Percentiles rank a stretch among this genome's conserved stretches.
Conservation (phyloP, 768 basidiomycete genomes). For the Tulasnella sp. region DNA sequence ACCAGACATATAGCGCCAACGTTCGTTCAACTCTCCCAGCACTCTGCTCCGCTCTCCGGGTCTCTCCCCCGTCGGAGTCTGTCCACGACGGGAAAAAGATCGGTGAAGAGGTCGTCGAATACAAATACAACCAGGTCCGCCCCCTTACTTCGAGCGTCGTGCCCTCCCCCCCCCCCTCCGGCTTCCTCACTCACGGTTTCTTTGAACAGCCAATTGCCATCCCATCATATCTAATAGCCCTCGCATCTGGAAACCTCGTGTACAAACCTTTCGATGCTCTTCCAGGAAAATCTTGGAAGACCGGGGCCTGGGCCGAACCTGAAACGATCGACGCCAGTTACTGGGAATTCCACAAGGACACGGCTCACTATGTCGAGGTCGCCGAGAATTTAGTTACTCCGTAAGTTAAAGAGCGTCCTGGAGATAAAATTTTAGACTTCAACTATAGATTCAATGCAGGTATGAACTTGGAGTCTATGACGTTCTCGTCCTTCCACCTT, state of each 20-base stretch:
- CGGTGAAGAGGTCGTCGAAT: conserved; percentile 65
- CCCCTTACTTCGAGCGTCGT: not conserved
- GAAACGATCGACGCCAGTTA: conserved; percentile 65
- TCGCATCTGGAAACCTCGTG: conserved; percentile 74
- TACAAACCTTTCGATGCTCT: conserved; percentile 52
- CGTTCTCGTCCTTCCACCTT: conserved; percentile 77
- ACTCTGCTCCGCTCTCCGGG: conserved; percentile 73
- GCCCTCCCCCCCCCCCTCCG: not conserved
- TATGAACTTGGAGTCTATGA: conserved; percentile 89
- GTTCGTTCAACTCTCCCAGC: conserved; percentile 76
- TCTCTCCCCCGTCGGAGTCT: conserved; percentile 64
- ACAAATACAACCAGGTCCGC: conserved; percentile 68
- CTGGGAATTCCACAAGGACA: conserved; percentile 87
- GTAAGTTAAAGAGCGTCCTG: not conserved
- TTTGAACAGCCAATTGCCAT: conserved; percentile 63
- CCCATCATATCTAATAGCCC: conserved; percentile 86
- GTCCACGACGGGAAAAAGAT: conserved; percentile 65
- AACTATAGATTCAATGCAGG: not conserved
- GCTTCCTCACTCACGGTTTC: conserved; percentile 16
- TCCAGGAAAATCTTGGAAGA: conserved; percentile 64
- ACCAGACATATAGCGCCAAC: conserved; percentile 72
- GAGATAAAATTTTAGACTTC: not conserved
- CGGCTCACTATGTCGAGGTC: conserved; percentile 46
- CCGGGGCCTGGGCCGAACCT: conserved; percentile 89
- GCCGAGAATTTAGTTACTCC: conserved; percentile 12